Percentiles rank a stretch among this genome's conserved stretches.
These are phyloP conservation scores for Glycine latifolia DNA, from an alignment of 306 rosid genomes.

Conservation along the genomic window DNA sequence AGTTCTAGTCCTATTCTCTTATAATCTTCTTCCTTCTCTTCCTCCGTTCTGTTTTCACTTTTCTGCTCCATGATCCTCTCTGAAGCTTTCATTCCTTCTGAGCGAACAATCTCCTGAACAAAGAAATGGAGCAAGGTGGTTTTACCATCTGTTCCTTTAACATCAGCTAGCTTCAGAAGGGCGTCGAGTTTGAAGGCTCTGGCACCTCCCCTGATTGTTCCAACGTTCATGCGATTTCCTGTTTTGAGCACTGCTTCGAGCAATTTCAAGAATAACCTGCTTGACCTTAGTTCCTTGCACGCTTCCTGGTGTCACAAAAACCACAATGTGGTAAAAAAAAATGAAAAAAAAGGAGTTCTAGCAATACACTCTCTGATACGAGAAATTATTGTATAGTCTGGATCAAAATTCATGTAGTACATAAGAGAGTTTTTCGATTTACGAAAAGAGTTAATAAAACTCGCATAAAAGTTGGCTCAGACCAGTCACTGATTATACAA, in stretches of 20 bases:
- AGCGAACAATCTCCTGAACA: slow-evolving; percentile 17
- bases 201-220: slow-evolving; percentile 19
- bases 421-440: too few relatives aligned
- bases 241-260: background rate
- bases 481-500: too few relatives aligned
- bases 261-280: slow-evolving; percentile 6
- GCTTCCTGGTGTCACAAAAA: slow-evolving; percentile 1
- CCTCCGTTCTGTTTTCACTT: background rate
- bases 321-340: too few relatives aligned
- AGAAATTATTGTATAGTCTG: too few relatives aligned
- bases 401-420: too few relatives aligned
- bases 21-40: slow-evolving; percentile 7
- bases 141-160: slow-evolving; percentile 24
- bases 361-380: too few relatives aligned
- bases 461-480: too few relatives aligned
- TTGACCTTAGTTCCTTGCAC: slow-evolving; percentile 21
- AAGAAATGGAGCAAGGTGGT: slow-evolving; percentile 27
- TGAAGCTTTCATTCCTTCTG: slow-evolving; percentile 9
- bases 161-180: slow-evolving; percentile 13
- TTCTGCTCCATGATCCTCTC: background rate
- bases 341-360: too few relatives aligned
- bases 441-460: too few relatives aligned
- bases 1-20: background rate
- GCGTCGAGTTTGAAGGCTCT: slow-evolving; percentile 26
- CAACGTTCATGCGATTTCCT: slow-evolving; percentile 11